Evolutionary conservation across 1,139 yeast genomes (phyloP).

Genomic region (Suhomyces taliae): DNA sequence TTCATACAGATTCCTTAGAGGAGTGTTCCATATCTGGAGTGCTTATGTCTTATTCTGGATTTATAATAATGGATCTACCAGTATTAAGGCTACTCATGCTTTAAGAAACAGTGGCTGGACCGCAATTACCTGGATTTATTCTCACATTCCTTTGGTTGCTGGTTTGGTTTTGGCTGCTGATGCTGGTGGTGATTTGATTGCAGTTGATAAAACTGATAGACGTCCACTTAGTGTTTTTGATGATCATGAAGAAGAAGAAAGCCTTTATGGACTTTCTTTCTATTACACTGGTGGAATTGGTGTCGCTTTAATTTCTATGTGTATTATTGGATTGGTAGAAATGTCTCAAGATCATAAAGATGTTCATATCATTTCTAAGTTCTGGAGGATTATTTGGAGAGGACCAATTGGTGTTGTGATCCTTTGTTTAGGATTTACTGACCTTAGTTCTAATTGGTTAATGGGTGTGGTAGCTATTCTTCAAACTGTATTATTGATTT

Average conservation of each 20-base stretch:
- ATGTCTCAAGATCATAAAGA: constrained; percentile 35
- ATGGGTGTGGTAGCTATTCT: constrained; percentile 45
- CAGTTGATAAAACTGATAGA: constrained; percentile 3
- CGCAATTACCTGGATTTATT: constrained; percentile 49
- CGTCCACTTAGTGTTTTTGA: constrained; percentile 12
- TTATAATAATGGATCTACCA: constrained; percentile 56
- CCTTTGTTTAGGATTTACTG: constrained; percentile 47
- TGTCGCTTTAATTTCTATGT: constrained; percentile 37
- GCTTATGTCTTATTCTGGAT: constrained; percentile 58
- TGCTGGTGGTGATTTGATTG: constrained; percentile 55
- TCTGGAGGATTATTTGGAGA: constrained; percentile 43
- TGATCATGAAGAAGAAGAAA: constrained; percentile 17
- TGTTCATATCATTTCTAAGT: constrained; percentile 31
- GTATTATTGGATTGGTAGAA: constrained; percentile 40
- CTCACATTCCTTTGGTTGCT: constrained; percentile 56
- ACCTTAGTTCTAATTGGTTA: constrained; percentile 40
- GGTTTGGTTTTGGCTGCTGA: constrained; percentile 59
- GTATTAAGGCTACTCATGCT: constrained; percentile 52
- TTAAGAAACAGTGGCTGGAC: constrained; percentile 48
- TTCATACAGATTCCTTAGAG: constrained; percentile 46
- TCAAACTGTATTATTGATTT: constrained; percentile 30
- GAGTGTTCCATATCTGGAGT: constrained; percentile 48
- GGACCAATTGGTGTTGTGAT: constrained; percentile 41
- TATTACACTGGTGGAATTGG: constrained; percentile 53
- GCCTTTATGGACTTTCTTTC: constrained; percentile 41